phyloP scores from a whole-genome alignment of 495 filamentous ascomycete species.

The Penicillium cinerascens region DNA sequence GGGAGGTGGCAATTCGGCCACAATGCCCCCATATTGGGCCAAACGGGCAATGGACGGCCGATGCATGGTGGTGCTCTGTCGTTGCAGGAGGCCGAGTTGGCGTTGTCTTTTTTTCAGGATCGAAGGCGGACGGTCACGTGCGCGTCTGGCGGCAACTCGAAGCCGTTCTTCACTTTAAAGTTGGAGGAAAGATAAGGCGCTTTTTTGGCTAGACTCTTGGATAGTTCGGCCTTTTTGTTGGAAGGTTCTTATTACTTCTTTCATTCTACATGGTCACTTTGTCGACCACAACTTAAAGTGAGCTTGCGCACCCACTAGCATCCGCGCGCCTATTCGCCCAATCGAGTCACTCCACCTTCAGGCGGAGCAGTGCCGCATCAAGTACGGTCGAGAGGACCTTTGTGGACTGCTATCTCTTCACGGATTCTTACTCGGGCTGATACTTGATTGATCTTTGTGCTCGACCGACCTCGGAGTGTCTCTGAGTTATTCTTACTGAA shows the following conservation, averaged over 20 bases:
- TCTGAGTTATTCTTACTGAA: neutral
- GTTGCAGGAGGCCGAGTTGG: conserved; percentile 7
- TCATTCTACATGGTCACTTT: neutral
- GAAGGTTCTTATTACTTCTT: neutral
- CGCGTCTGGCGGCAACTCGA: conserved; percentile 9
- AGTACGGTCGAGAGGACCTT: conserved; percentile 31
- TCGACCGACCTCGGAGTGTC: conserved; percentile 9
- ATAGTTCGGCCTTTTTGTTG: neutral
- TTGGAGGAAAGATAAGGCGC: neutral
- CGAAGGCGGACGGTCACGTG: conserved; percentile 19
- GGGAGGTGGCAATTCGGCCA: conserved; percentile 40
- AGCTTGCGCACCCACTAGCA: conserved; percentile 27
- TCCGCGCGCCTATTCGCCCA: conserved; percentile 38
- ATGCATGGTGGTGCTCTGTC: conserved; percentile 35
- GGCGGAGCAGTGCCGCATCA: conserved; percentile 37
- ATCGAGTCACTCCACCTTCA: conserved; percentile 39
- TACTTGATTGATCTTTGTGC: conserved; percentile 5
- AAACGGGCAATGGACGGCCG: conserved; percentile 35
- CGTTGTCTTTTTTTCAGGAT: conserved; percentile 18
- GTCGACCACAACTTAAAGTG: neutral
- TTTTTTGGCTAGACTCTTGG: neutral
- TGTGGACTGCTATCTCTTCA: conserved; percentile 24
- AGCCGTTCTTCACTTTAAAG: neutral
- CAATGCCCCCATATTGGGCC: conserved; percentile 31
- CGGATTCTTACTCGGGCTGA: conserved; percentile 12